A percentile compares a stretch with the other conserved stretches of the same genome.
Evolutionary conservation across 257 asterid genomes (phyloP).

Genomic region (Galeopsis tetrahit): DNA sequence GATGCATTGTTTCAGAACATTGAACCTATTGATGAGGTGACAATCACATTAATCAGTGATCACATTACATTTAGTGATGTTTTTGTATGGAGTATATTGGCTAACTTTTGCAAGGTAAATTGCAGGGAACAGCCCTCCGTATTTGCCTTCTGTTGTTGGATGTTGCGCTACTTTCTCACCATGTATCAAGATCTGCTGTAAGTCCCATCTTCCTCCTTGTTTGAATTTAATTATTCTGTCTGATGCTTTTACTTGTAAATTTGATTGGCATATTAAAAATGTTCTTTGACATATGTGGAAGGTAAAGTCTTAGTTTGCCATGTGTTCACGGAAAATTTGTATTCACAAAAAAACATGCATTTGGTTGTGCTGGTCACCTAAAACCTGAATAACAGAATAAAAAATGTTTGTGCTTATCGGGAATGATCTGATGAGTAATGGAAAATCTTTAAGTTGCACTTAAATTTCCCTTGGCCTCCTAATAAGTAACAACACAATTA

Average conservation of each 20-base stretch:
- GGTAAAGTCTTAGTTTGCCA: slow-evolving; percentile 1
- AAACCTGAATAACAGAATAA: slow-evolving; percentile 16
- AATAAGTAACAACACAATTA: slow-evolving; percentile 1
- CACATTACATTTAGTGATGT: slow-evolving; percentile 13
- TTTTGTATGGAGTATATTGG: slow-evolving; percentile 11
- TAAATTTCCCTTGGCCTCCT: neutral
- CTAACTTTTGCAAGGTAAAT: slow-evolving; percentile 36
- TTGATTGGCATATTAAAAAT: neutral
- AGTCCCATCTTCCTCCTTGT: slow-evolving; percentile 40
- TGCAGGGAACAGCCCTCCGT: slow-evolving; percentile 86
- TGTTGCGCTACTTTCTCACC: slow-evolving; percentile 72
- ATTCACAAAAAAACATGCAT: slow-evolving; percentile 15
- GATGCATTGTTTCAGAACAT: slow-evolving; percentile 79
- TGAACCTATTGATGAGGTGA: slow-evolving; percentile 91
- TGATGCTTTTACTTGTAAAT: slow-evolving; percentile 10
- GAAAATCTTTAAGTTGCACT: slow-evolving; percentile 1
- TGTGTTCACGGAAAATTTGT: slow-evolving; percentile 8
- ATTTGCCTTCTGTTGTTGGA: slow-evolving; percentile 89
- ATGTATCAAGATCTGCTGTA: slow-evolving; percentile 80
- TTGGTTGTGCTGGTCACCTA: slow-evolving; percentile 16
- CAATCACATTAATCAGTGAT: slow-evolving; percentile 5
- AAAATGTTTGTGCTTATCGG: slow-evolving; percentile 2
- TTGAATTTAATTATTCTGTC: slow-evolving; percentile 5
- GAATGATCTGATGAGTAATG: slow-evolving; percentile 13
- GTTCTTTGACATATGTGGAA: neutral